Percentiles rank a stretch among this genome's conserved stretches.
Evolutionary conservation across 1,284 basidiomycete species (phyloP).

Genomic region (Puccinia polysora): DNA sequence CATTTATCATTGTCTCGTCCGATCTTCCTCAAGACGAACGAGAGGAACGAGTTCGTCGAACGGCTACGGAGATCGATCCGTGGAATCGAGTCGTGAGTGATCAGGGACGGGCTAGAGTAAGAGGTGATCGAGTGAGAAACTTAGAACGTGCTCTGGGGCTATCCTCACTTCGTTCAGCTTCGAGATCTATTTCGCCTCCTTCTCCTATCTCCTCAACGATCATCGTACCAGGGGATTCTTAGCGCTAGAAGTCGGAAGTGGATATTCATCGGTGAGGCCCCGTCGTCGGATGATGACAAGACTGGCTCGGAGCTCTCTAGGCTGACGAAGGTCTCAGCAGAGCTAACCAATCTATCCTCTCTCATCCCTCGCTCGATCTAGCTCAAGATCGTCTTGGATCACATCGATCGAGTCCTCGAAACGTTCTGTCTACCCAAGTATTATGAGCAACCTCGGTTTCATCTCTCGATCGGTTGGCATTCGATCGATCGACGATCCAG

Average conservation of each 20-base stretch:
- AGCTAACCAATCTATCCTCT: background rate
- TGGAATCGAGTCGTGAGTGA: too few relatives aligned
- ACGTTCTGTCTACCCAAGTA: background rate
- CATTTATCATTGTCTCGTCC: constrained; percentile 17
- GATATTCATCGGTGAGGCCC: background rate
- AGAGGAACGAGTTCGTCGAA: background rate
- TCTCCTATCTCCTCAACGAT: background rate
- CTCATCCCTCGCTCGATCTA: background rate
- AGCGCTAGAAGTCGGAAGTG: constrained; percentile 18
- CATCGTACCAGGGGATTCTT: constrained; percentile 3
- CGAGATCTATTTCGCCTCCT: background rate
- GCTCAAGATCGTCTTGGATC: background rate
- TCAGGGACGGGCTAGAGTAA: too few relatives aligned
- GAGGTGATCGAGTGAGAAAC: too few relatives aligned
- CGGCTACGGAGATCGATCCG: background rate
- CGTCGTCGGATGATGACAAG: background rate
- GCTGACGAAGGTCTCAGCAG: background rate
- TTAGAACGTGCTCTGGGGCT: too few relatives aligned
- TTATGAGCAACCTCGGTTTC: background rate
- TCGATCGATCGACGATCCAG: background rate
- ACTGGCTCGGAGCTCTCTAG: background rate
- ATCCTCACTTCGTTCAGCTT: too few relatives aligned
- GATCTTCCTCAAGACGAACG: background rate
- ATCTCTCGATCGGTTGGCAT: background rate
- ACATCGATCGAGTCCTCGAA: background rate